These are phyloP conservation scores for Coemansia sp. DNA, from an alignment of 192 early-diverging fungal species.

Conservation along the genomic window DNA sequence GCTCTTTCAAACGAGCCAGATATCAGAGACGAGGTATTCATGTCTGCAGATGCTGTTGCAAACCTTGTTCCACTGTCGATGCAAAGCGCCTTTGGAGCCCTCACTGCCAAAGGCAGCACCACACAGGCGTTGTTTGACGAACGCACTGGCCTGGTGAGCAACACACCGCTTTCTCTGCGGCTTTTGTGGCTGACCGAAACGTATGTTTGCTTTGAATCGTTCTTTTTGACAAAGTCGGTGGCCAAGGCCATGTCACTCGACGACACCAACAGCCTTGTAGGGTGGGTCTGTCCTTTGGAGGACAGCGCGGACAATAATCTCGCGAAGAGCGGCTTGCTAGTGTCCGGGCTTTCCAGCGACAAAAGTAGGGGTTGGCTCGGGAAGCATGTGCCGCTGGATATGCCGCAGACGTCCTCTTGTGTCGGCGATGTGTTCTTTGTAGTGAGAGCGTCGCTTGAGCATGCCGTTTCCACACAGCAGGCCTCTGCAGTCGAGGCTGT, in stretches of 20 bases:
- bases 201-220: constrained; percentile 37
- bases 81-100: background rate
- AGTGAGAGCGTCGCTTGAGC: constrained; percentile 68
- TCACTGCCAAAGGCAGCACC: background rate
- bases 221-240: constrained; percentile 34
- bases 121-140: constrained; percentile 11
- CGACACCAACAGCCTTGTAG: constrained; percentile 28
- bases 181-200: constrained; percentile 40
- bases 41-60: constrained; percentile 14
- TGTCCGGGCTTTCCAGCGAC: background rate
- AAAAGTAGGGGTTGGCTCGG: background rate
- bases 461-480: constrained; percentile 73
- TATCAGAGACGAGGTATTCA: constrained; percentile 30
- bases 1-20: constrained; percentile 18
- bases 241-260: constrained; percentile 50
- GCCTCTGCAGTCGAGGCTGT: constrained; percentile 68
- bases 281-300: constrained; percentile 19
- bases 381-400: constrained; percentile 1
- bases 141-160: constrained; percentile 28
- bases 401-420: constrained; percentile 51
- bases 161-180: constrained; percentile 33
- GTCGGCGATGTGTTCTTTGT: constrained; percentile 97
- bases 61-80: constrained; percentile 23
- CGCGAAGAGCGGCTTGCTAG: background rate
- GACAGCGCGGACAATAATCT: background rate